Evolutionary conservation across 768 basidiomycete species (phyloP).

Genomic region (Collybiopsis luxurians): DNA sequence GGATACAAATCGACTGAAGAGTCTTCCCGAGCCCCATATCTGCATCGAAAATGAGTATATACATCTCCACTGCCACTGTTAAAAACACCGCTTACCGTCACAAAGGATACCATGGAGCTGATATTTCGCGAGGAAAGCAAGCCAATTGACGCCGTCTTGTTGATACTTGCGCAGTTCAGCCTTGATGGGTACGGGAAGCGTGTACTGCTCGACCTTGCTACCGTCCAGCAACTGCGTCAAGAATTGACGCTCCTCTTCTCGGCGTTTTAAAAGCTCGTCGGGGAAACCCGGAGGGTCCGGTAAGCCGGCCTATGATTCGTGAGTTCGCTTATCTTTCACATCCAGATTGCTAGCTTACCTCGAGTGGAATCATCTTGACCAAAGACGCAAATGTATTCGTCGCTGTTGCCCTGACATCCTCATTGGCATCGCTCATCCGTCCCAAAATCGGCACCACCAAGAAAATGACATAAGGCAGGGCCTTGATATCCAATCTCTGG

Average conservation of each 20-base stretch:
- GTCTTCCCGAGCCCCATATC: conserved; percentile 99
- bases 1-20: conserved; percentile 94
- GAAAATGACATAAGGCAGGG: conserved; percentile 95
- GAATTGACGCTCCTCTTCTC: conserved; percentile 88
- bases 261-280: conserved; percentile 78
- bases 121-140: conserved; percentile 97
- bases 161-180: conserved; percentile 97
- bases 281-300: conserved; percentile 95
- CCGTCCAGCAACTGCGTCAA: conserved; percentile 93
- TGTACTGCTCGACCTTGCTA: conserved; percentile 88
- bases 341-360: conserved; percentile 47
- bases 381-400: conserved; percentile 98
- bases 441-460: conserved; percentile 95
- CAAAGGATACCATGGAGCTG: conserved; percentile 97
- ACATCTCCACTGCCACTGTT: not conserved
- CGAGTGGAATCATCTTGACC: conserved; percentile 97
- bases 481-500: conserved; percentile 87
- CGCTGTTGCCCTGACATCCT: conserved; percentile 86
- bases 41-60: conserved; percentile 27
- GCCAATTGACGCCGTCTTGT: conserved; percentile 98
- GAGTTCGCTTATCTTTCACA: not conserved
- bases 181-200: conserved; percentile 82
- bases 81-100: conserved; percentile 62
- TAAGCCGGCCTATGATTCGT: conserved; percentile 72
- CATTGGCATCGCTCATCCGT: conserved; percentile 93